Percentiles rank a stretch among this genome's conserved stretches.
Conservation (phyloP, 768 basidiomycete species). For the Termitomyces bulborhizus region DNA sequence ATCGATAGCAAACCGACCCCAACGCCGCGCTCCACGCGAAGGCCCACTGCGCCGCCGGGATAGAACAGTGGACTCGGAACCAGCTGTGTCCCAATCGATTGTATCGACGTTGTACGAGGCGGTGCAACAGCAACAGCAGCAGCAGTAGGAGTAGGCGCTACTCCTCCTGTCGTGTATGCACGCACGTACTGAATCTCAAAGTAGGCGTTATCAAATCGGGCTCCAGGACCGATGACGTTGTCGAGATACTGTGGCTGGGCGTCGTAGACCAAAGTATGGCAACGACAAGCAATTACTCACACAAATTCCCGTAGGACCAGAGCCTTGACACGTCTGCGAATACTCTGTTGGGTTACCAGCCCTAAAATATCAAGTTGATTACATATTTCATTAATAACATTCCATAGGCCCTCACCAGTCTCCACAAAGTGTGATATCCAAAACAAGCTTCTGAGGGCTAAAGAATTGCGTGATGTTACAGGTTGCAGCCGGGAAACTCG, state of each 20-base stretch:
- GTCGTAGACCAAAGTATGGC: neutral
- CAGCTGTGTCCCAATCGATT: constrained; percentile 12
- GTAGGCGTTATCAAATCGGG: constrained; percentile 39
- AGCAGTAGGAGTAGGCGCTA: constrained; percentile 20
- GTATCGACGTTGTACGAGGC: neutral
- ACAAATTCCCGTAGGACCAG: constrained; percentile 29
- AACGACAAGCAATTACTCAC: constrained; percentile 17
- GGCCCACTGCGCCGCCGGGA: neutral
- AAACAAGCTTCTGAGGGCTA: constrained; percentile 38
- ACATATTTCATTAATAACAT: neutral
- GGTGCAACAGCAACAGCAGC: constrained; percentile 12
- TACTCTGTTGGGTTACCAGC: constrained; percentile 39
- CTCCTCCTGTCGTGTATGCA: constrained; percentile 26
- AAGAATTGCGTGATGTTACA: constrained; percentile 39
- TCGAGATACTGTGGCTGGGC: constrained; percentile 34
- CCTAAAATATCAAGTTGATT: constrained; percentile 17
- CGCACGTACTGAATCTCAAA: constrained; percentile 67
- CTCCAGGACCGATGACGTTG: constrained; percentile 41
- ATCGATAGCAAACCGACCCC: neutral
- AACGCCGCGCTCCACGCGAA: neutral
- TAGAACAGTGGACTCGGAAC: constrained; percentile 16
- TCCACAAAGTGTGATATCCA: constrained; percentile 53
- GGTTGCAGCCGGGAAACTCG: constrained; percentile 29
- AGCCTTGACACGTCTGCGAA: constrained; percentile 26
- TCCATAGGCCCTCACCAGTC: constrained; percentile 22